Evolutionary conservation across 306 rosid genomes (phyloP).

Genomic region (Astragalus glycyphyllos): DNA sequence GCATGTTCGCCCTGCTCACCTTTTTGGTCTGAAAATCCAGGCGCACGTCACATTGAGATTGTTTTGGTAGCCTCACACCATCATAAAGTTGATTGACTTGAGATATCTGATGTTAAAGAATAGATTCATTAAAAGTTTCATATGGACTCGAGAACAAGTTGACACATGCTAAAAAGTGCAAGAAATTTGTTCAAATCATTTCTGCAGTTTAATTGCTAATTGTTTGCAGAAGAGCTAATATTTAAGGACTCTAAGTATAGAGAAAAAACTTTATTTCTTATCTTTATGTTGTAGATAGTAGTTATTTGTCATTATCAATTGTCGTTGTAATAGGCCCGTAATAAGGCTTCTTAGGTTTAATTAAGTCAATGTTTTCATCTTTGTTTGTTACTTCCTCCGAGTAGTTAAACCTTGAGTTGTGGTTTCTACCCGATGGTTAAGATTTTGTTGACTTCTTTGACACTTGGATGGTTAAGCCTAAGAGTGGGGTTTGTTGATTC

Average conservation of each 20-base stretch:
- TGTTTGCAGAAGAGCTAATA: slow-evolving; percentile 21
- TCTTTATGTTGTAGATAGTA: neutral
- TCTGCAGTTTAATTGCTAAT: slow-evolving; percentile 32
- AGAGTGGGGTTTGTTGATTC: too few relatives aligned
- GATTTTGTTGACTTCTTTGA: too few relatives aligned
- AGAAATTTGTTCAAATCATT: neutral
- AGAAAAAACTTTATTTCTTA: slow-evolving; percentile 9
- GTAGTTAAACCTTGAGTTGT: too few relatives aligned
- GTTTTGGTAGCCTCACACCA: slow-evolving; percentile 29
- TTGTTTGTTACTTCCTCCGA: too few relatives aligned
- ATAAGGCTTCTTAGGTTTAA: too few relatives aligned
- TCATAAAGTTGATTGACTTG: slow-evolving; percentile 24
- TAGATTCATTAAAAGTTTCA: neutral
- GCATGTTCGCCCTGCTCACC: slow-evolving; percentile 6
- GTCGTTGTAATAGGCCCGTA: too few relatives aligned
- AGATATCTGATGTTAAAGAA: slow-evolving; percentile 16
- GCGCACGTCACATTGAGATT: neutral
- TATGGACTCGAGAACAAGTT: slow-evolving; percentile 5
- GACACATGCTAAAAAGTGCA: slow-evolving; percentile 29
- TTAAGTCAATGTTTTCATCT: too few relatives aligned
- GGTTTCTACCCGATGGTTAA: too few relatives aligned
- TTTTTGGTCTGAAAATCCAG: slow-evolving; percentile 9
- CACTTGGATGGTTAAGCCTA: too few relatives aligned
- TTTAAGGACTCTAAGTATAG: slow-evolving; percentile 9
- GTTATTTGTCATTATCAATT: too few relatives aligned